Conservation (phyloP, 129 eudicot genomes). For the Artemisia argyi region DNA sequence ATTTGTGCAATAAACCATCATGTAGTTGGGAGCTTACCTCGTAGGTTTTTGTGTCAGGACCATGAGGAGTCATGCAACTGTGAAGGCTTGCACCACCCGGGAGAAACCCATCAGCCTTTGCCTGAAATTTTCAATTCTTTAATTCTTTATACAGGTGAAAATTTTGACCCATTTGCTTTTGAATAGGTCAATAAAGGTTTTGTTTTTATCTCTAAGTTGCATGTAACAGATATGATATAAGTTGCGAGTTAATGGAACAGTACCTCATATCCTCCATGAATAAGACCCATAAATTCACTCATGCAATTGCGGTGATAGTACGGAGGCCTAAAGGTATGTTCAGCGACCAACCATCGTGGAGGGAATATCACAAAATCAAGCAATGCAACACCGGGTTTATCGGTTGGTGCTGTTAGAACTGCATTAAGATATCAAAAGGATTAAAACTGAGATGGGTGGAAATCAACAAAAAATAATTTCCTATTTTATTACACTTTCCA, state of each 20-base stretch:
- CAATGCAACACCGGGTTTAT: slow-evolving; percentile 96
- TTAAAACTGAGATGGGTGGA: not conserved
- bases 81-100: slow-evolving; percentile 99
- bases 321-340: slow-evolving; percentile 97
- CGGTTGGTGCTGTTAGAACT: slow-evolving; percentile 92
- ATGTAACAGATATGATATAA: not conserved
- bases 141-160: too few relatives aligned
- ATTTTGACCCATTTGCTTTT: too few relatives aligned
- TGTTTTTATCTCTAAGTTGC: not conserved
- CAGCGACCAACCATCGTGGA: slow-evolving; percentile 97
- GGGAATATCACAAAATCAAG: slow-evolving; percentile 99
- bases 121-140: slow-evolving; percentile 45
- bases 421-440: slow-evolving; percentile 33
- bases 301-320: slow-evolving; percentile 98
- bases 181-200: not conserved
- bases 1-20: not conserved
- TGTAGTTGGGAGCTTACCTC: slow-evolving; percentile 54
- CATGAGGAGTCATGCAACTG: slow-evolving; percentile 95
- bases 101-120: slow-evolving; percentile 95
- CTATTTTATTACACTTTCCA: not conserved
- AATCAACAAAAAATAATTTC: not conserved
- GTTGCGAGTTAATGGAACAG: not conserved
- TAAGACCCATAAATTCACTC: slow-evolving; percentile 99
- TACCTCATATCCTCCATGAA: slow-evolving; percentile 96
- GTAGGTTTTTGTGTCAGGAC: slow-evolving; percentile 92